phyloP scores from a whole-genome alignment of 1,284 basidiomycete genomes.

The Sparassis latifolia region DNA sequence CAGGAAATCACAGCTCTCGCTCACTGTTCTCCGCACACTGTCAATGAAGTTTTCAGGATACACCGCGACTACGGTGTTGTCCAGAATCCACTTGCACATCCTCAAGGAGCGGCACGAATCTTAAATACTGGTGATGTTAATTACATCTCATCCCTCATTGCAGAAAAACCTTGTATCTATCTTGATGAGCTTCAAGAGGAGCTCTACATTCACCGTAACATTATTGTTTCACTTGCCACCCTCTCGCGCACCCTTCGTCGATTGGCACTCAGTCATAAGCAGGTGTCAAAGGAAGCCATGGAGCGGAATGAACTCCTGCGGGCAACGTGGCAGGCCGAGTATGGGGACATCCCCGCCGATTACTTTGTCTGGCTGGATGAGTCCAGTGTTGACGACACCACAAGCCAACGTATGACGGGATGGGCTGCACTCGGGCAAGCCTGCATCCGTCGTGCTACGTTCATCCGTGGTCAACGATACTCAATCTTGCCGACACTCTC shows the following conservation, averaged over 20 bases:
- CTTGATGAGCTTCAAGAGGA: constrained; percentile 4
- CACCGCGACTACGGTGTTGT: no score
- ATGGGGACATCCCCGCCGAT: not conserved
- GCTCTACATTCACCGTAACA: not conserved
- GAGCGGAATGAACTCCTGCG: constrained; percentile 6
- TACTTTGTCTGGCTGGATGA: constrained; percentile 5
- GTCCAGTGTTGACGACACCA: constrained; percentile 2
- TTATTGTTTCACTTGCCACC: constrained; percentile 2
- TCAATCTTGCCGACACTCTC: constrained; percentile 6
- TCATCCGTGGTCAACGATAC: not conserved
- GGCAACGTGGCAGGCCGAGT: not conserved
- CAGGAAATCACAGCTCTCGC: no score
- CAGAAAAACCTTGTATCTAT: constrained; percentile 2
- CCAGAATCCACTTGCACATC: no score
- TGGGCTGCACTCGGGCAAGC: constrained; percentile 1
- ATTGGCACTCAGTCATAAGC: not conserved
- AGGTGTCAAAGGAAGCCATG: constrained; percentile 1
- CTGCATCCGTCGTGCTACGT: not conserved
- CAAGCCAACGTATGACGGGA: not conserved
- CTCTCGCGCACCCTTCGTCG: not conserved
- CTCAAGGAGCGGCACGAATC: no score
- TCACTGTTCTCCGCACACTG: no score
- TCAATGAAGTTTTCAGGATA: no score
- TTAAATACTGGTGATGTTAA: no score
- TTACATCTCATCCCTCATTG: not conserved